These are phyloP conservation scores for Hanseniaspora lindneri DNA, from an alignment of 805 yeast species.

Conservation along the genomic window DNA sequence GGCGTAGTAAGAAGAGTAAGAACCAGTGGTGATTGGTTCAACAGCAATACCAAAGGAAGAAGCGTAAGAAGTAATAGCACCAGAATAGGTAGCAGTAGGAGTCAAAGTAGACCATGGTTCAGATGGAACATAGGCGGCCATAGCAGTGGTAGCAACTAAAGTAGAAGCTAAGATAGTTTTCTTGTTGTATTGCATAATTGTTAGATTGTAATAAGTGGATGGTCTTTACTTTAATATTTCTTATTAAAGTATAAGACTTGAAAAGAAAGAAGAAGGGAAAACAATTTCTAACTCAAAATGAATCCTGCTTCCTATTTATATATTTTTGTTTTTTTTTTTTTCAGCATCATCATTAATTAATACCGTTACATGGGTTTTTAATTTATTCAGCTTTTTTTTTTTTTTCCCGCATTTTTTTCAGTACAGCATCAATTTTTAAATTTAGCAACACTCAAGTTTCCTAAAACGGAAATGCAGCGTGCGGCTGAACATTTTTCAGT, in stretches of 20 bases:
- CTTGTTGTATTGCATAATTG: slow-evolving; percentile 20
- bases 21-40: slow-evolving; percentile 34
- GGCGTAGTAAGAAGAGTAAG: slow-evolving; percentile 21
- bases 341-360: no score
- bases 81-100: slow-evolving; percentile 43
- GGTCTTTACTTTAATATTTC: neutral
- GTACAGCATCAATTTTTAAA: neutral
- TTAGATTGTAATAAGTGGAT: neutral
- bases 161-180: slow-evolving; percentile 25
- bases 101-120: slow-evolving; percentile 61
- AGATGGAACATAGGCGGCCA: slow-evolving; percentile 50
- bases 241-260: neutral
- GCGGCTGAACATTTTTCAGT: neutral
- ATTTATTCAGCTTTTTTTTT: no score
- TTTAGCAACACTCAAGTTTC: neutral
- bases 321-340: no score
- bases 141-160: slow-evolving; percentile 35
- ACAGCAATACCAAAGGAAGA: slow-evolving; percentile 59
- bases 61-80: slow-evolving; percentile 47
- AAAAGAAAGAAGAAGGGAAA: no score
- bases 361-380: neutral
- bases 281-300: no score
- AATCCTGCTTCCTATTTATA: neutral
- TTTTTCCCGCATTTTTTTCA: no score
- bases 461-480: neutral